Percentiles rank a stretch among this genome's conserved stretches.
Evolutionary conservation across 108 stramenopile genomes (phyloP).

Genomic region (Nannochloropsis gaditana): DNA sequence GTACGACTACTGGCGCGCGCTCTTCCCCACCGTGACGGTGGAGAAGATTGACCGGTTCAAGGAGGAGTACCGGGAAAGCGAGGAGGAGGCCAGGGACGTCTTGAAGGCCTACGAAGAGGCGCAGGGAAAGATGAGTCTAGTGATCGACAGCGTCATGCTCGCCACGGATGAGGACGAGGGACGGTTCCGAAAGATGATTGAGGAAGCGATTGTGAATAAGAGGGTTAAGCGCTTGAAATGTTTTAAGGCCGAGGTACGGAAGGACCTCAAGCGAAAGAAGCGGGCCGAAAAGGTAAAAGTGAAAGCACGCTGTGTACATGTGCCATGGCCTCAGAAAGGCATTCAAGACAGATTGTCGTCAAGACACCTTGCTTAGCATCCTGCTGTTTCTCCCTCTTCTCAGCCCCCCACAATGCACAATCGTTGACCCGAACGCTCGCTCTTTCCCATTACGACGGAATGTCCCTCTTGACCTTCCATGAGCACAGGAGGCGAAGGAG

Average conservation of each 20-base stretch:
- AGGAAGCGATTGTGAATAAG: slow-evolving; percentile 24
- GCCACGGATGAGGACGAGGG: slow-evolving; percentile 35
- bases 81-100: slow-evolving; percentile 42
- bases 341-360: background rate
- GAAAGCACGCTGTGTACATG: background rate
- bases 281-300: slow-evolving; percentile 24
- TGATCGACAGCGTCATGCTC: slow-evolving; percentile 43
- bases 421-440: no score
- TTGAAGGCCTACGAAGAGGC: slow-evolving; percentile 35
- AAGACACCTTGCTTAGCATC: background rate
- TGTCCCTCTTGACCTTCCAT: background rate
- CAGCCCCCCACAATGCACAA: background rate
- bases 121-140: slow-evolving; percentile 34
- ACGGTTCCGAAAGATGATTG: slow-evolving; percentile 30
- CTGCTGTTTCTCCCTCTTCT: background rate
- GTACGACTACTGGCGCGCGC: slow-evolving; percentile 41
- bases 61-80: slow-evolving; percentile 40
- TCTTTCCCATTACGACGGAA: background rate
- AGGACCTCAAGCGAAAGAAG: background rate
- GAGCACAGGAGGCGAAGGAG: background rate
- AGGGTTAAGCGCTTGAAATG: slow-evolving; percentile 2
- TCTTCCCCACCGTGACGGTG: slow-evolving; percentile 46
- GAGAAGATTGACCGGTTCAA: slow-evolving; percentile 36
- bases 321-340: background rate
- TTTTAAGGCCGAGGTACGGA: slow-evolving; percentile 25